Evolutionary conservation across 345 rosid genomes (phyloP).

Genomic region (Cochlearia excelsa): DNA sequence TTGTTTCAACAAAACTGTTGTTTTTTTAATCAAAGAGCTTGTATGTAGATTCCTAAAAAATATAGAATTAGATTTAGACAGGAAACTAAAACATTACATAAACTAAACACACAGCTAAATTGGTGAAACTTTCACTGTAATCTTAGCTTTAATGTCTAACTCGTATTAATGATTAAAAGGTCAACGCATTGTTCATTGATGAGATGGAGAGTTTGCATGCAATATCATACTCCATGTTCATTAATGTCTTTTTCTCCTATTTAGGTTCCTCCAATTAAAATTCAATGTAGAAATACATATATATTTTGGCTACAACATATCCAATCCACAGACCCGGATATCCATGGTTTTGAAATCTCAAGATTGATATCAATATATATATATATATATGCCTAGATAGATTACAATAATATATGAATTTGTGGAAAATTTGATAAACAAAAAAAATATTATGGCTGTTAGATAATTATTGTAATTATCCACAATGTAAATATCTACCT

Average conservation of each 20-base stretch:
- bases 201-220: slow-evolving; percentile 29
- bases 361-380: too few relatives aligned
- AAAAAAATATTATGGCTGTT: too few relatives aligned
- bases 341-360: background rate
- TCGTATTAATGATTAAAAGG: slow-evolving; percentile 8
- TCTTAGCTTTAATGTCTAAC: background rate
- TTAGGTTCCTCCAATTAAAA: background rate
- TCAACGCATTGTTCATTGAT: slow-evolving; percentile 26
- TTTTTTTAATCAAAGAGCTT: background rate
- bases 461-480: too few relatives aligned
- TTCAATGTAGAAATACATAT: background rate
- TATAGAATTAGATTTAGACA: slow-evolving; percentile 8
- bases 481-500: too few relatives aligned
- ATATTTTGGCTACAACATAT: slow-evolving; percentile 3
- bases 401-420: too few relatives aligned
- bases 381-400: too few relatives aligned
- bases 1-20: background rate
- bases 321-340: background rate
- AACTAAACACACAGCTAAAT: background rate
- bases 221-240: slow-evolving; percentile 15
- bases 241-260: slow-evolving; percentile 4
- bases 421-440: background rate
- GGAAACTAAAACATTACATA: slow-evolving; percentile 16
- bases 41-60: slow-evolving; percentile 6
- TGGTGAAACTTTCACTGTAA: background rate